Base-by-base conservation (phyloP, 164 flowering plant genomes). In the Malania oleifera region DNA sequence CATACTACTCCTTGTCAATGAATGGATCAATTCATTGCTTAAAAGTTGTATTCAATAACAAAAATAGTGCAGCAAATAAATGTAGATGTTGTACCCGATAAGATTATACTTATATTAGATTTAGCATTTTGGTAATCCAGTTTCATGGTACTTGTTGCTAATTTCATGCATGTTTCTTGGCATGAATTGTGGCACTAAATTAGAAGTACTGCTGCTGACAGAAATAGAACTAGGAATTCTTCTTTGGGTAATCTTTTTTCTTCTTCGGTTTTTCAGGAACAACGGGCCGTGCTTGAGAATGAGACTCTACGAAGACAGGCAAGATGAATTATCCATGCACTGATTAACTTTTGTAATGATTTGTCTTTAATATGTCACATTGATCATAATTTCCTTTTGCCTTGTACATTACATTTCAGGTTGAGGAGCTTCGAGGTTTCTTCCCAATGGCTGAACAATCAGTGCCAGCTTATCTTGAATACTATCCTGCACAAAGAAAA, bases 291-390 rank as follows among this genome's bases (percentile, higher is more conserved):
- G 67, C 57, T 81, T 65, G 92, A 86, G 78, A 86, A 82, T 62
- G 89, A 79, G 68, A 73, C 72, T 43, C 63, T 86, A 66, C 87
- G 87, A 41, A 77, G 79, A 77, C 90, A 89, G 90, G 96, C 62
- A 77, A 60, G 24, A 0, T 3, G 40, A 19, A 26, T 20, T 53
- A 1, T 48, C 44, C 15, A 34, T 54, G 38, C 19, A 15, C 31
- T 29, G 19, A 14, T 46, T 48, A 38, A 12, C 52, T 14, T 53
- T 15, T 14, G 14, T 8, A 22, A 5, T 39, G 24, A 49, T 7
- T 12, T 49, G 31, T 6, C 15, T 28, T 18, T 31, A 18, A 17
- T 62, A 1, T 41, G 8, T 57, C 17, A 59, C 18, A 6, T 50
- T 19, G 45, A 39, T 65, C 22, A 47, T 50, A 18, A n/a, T 41